Evolutionary conservation across 306 rosid species (phyloP).

Genomic region (Cyclanthera cordifolia): DNA sequence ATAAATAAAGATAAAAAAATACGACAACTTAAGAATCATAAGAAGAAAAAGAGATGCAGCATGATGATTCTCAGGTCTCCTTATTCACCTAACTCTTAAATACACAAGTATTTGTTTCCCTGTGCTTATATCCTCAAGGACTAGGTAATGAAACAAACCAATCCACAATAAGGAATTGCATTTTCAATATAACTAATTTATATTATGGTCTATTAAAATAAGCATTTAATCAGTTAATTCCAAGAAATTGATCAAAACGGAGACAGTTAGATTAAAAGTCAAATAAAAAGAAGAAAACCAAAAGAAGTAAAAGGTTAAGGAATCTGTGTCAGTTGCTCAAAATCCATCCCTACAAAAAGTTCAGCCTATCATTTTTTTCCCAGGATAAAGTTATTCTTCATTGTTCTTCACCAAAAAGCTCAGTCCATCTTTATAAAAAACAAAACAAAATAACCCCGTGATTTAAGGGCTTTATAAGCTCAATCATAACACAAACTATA

Average conservation of each 20-base stretch:
- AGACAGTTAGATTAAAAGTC: not conserved
- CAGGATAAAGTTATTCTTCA: constrained; percentile 7
- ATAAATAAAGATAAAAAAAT: not conserved
- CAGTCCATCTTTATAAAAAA: not conserved
- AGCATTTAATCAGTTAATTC: not conserved
- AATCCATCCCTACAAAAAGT: constrained; percentile 13
- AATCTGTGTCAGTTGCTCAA: constrained; percentile 3
- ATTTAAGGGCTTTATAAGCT: not conserved
- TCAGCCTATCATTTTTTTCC: not conserved
- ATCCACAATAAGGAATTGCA: not conserved
- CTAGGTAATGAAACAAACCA: not conserved
- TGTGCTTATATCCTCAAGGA: not conserved
- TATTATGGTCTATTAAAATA: not conserved
- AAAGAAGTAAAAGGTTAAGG: constrained; percentile 8
- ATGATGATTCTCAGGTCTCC: not conserved
- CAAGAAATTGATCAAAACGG: not conserved
- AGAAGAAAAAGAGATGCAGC: not conserved
- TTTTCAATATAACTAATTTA: not conserved
- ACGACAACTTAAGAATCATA: not conserved
- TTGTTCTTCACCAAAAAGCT: constrained; percentile 10
- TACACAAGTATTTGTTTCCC: not conserved
- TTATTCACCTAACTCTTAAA: not conserved
- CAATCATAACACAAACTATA: not conserved
- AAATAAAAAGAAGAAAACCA: constrained; percentile 4
- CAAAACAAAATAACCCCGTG: constrained; percentile 3